These are phyloP conservation scores for Aspergillus awamori DNA, from an alignment of 2,329 filamentous ascomycete species.

Conservation along the genomic window DNA sequence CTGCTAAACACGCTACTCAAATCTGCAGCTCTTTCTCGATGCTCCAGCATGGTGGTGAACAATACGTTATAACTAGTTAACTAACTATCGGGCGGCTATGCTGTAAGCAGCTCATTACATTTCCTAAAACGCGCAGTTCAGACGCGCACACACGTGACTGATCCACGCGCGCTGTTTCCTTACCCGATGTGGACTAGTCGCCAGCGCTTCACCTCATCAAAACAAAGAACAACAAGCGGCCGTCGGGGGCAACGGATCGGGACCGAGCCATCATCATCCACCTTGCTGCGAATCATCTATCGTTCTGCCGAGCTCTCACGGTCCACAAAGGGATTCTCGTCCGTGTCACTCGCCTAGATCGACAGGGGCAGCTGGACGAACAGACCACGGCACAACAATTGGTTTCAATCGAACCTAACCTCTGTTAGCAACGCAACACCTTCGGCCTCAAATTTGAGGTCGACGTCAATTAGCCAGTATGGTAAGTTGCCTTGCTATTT, in stretches of 20 bases:
- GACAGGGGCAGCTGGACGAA: background rate
- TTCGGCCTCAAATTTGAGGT: background rate
- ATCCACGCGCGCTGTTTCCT: background rate
- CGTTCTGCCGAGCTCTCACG: background rate
- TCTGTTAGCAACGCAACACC: background rate
- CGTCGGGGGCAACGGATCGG: constrained; percentile 3
- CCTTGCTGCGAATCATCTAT: background rate
- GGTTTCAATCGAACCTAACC: background rate
- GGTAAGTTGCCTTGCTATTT: background rate
- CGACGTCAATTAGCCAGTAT: background rate
- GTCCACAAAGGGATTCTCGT: background rate
- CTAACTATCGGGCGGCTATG: background rate
- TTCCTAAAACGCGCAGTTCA: constrained; percentile 28
- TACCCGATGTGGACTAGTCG: constrained; percentile 17
- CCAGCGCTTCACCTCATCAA: constrained; percentile 23
- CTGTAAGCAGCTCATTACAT: constrained; percentile 16
- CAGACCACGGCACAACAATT: background rate
- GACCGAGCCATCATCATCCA: background rate
- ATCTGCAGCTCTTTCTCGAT: too few species aligned
- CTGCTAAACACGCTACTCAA: too few species aligned
- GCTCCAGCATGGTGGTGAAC: too few species aligned
- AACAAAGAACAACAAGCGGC: constrained; percentile 19
- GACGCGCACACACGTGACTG: constrained; percentile 24
- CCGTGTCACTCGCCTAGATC: background rate
- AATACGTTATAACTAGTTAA: too few species aligned